A percentile compares a stretch with the other conserved stretches of the same genome.
Conservation (phyloP, 176 grass and related monocot genomes). For the Oryza punctata region DNA sequence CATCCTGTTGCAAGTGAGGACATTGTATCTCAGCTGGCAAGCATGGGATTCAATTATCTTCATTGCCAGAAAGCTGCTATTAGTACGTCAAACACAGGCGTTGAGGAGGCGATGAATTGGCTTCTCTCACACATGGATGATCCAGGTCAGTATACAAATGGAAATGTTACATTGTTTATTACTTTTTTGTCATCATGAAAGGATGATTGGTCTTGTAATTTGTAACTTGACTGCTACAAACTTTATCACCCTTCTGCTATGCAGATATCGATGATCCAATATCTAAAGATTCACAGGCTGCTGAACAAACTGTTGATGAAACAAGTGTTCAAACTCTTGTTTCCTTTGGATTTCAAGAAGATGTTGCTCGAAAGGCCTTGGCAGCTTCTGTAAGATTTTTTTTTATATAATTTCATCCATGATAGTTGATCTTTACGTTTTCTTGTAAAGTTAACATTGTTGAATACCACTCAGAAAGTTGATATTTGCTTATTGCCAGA, state of each 20-base stretch:
- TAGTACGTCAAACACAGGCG: slow-evolving; percentile 80
- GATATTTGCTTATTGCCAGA: background rate
- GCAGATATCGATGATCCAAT: slow-evolving; percentile 94
- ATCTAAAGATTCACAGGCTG: slow-evolving; percentile 47
- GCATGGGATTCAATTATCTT: slow-evolving; percentile 95
- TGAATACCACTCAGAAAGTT: background rate
- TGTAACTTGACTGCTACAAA: background rate
- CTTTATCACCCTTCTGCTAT: slow-evolving; percentile 16
- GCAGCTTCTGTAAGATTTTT: slow-evolving; percentile 82
- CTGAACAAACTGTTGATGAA: slow-evolving; percentile 73
- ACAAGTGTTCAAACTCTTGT: slow-evolving; percentile 84
- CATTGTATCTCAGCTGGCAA: slow-evolving; percentile 87
- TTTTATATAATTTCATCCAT: background rate
- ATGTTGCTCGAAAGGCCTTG: slow-evolving; percentile 79
- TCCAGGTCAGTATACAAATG: slow-evolving; percentile 56
- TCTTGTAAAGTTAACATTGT: background rate
- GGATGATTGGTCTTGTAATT: background rate
- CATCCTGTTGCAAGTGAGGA: slow-evolving; percentile 67
- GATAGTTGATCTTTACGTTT: background rate
- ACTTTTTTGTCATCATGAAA: background rate
- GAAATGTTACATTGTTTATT: background rate
- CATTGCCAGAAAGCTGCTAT: slow-evolving; percentile 97
- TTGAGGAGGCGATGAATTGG: slow-evolving; percentile 98
- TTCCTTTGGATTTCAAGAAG: slow-evolving; percentile 93
- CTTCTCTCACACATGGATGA: slow-evolving; percentile 93